Base-by-base conservation (phyloP, 306 rosid species). In the Malus sieversii region DNA sequence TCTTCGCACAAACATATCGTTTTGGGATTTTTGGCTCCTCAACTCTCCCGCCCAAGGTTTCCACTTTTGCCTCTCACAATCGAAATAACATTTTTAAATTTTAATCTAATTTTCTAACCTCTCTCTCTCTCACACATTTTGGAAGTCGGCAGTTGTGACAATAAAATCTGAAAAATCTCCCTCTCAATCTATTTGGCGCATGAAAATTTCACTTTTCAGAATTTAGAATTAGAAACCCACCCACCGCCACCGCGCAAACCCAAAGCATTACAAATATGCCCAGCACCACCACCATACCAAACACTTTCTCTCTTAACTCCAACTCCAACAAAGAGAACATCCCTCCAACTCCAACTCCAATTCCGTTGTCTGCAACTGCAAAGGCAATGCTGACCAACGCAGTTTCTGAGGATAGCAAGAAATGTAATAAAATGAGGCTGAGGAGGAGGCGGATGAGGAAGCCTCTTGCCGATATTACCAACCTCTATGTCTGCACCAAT, bases 391-490 rank as follows among this genome's bases (percentile, higher is more conserved):
- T 62, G 25, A 58, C 53, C 30, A 20, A 13, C 75, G 66, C 33
- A 13, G 25, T 52, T 52, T 1, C 29, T 6, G 33, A 5, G 57
- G 35, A 4, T 20, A 4, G 32, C 53, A 23, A 38, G 60, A 73
- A 42, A 44, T 73, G 68, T 27, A 30, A 3, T 16, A 63, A 30
- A 18, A 30, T 6, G 40, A 30, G 40, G 44, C 2, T 1, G 14
- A 9, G 32, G 11, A 63, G 68, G 44, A 11, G 33, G 64, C 16
- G n/a, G n/a, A 53, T 42, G 51, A 60, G 77, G 69, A 61, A 61
- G 69, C 70, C 70, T 61, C 77, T 73, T 6, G 77, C 77, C 6
- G 77, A 73, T 46, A 11, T 73, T 5, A 73, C 69, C n/a, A 61
- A 42, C 20, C 44, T 60, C 67, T 18, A 15, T 35, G 8, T 5